A percentile compares a stretch with the other conserved stretches of the same genome.
Evolutionary conservation across 805 yeast genomes (phyloP).

Genomic region (Metschnikowia cerradonensis): DNA sequence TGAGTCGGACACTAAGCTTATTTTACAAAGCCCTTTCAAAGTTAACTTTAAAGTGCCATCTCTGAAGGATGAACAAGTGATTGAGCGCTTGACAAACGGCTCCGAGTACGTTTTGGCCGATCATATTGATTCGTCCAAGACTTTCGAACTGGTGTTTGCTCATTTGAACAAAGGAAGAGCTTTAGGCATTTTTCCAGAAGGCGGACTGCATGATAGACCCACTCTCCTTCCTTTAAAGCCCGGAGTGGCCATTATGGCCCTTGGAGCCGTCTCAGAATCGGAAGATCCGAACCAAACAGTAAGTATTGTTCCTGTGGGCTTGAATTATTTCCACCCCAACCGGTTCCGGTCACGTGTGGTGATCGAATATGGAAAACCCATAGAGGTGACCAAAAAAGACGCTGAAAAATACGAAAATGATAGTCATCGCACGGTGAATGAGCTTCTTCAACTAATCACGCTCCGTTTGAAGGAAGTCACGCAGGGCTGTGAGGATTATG

Average conservation of each 20-base stretch:
- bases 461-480: slow-evolving; percentile 37
- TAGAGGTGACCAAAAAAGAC: slow-evolving; percentile 27
- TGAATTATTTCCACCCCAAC: slow-evolving; percentile 42
- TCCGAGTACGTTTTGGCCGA: slow-evolving; percentile 34
- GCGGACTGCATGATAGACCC: slow-evolving; percentile 43
- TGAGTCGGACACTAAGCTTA: slow-evolving; percentile 28
- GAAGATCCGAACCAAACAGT: slow-evolving; percentile 21
- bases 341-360: slow-evolving; percentile 40
- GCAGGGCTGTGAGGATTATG: slow-evolving; percentile 39
- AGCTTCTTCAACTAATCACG: slow-evolving; percentile 28
- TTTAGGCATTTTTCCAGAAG: slow-evolving; percentile 43
- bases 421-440: slow-evolving; percentile 25
- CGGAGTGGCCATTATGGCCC: slow-evolving; percentile 44
- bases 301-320: slow-evolving; percentile 37
- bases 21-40: slow-evolving; percentile 24
- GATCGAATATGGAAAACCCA: slow-evolving; percentile 41
- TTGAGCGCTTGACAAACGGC: slow-evolving; percentile 22
- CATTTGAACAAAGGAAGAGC: slow-evolving; percentile 32
- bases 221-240: slow-evolving; percentile 41
- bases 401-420: slow-evolving; percentile 27
- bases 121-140: slow-evolving; percentile 34
- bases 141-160: slow-evolving; percentile 36
- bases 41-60: slow-evolving; percentile 12
- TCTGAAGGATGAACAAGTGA: slow-evolving; percentile 13
- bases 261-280: slow-evolving; percentile 36